phyloP scores from a whole-genome alignment of 768 basidiomycete genomes.

The Galerina marginata region DNA sequence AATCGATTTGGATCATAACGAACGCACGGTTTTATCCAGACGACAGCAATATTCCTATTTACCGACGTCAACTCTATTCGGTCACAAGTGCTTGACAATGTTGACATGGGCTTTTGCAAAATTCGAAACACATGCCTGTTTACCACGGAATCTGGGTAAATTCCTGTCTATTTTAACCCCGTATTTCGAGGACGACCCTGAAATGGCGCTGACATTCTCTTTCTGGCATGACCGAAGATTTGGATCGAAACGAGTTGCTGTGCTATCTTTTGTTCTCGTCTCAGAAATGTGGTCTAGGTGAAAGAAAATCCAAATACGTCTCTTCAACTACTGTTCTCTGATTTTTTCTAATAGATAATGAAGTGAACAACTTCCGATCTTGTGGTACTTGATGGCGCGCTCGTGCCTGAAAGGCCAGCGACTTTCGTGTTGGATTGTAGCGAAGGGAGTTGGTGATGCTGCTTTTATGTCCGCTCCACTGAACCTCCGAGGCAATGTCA shows the following conservation, averaged over 20 bases:
- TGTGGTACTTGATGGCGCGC: slow-evolving; percentile 3
- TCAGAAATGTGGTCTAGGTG: not conserved
- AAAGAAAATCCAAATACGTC: not conserved
- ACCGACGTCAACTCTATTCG: slow-evolving; percentile 8
- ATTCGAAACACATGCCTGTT: not conserved
- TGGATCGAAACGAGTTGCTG: not conserved
- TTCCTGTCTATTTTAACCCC: not conserved
- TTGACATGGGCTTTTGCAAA: slow-evolving; percentile 1
- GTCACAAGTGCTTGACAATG: not conserved
- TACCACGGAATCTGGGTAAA: not conserved
- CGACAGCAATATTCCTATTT: not conserved
- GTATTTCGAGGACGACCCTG: slow-evolving; percentile 6
- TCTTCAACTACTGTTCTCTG: not conserved
- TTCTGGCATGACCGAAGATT: slow-evolving; percentile 6
- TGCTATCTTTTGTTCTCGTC: not conserved
- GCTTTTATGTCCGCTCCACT: slow-evolving; percentile 22
- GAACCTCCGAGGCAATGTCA: slow-evolving; percentile 23
- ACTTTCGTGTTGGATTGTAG: slow-evolving; percentile 15
- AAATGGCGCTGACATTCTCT: not conserved
- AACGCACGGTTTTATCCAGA: not conserved
- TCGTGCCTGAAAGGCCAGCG: slow-evolving; percentile 13
- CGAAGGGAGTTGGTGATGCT: slow-evolving; percentile 17
- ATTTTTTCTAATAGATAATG: not conserved
- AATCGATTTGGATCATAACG: not conserved
- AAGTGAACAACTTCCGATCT: slow-evolving; percentile 1